These are phyloP conservation scores for Aurantiochytrium sp. DNA, from an alignment of 108 stramenopile genomes.

Conservation along the genomic window DNA sequence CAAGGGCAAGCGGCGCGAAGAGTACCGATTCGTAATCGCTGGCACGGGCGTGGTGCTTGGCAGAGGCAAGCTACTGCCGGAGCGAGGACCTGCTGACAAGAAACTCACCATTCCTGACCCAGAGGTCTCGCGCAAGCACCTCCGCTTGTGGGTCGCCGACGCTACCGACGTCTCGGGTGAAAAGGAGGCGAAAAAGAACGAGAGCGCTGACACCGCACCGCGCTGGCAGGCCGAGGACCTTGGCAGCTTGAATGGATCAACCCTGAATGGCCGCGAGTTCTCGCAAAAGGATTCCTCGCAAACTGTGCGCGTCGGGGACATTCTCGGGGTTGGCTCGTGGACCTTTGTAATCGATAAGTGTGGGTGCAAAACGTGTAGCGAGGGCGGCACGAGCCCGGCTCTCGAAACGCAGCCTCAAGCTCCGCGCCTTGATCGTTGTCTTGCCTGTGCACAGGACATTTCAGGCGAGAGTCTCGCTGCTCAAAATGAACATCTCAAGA, in stretches of 20 bases:
- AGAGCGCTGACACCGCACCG: too few species aligned
- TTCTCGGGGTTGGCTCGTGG: neutral
- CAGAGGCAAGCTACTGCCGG: neutral
- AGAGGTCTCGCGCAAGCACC: neutral
- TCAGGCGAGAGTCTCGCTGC: neutral
- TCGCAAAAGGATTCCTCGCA: neutral
- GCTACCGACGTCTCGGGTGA: neutral
- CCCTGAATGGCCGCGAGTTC: neutral
- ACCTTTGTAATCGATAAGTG: neutral
- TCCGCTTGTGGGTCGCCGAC: neutral
- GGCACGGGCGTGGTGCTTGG: neutral
- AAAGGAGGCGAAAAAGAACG: too few species aligned
- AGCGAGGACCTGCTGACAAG: neutral
- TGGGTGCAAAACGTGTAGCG: neutral
- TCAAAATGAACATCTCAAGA: neutral
- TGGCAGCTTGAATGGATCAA: neutral
- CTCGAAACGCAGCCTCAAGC: neutral
- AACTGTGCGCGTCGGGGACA: neutral
- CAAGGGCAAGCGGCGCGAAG: neutral
- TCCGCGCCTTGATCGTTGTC: neutral
- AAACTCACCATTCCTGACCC: neutral
- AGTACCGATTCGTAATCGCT: neutral
- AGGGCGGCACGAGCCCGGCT: neutral
- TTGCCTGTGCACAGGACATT: neutral
- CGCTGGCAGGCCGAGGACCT: neutral